These are phyloP conservation scores for Macrolepiota dolichaula DNA, from an alignment of 768 basidiomycete species.

Conservation along the genomic window DNA sequence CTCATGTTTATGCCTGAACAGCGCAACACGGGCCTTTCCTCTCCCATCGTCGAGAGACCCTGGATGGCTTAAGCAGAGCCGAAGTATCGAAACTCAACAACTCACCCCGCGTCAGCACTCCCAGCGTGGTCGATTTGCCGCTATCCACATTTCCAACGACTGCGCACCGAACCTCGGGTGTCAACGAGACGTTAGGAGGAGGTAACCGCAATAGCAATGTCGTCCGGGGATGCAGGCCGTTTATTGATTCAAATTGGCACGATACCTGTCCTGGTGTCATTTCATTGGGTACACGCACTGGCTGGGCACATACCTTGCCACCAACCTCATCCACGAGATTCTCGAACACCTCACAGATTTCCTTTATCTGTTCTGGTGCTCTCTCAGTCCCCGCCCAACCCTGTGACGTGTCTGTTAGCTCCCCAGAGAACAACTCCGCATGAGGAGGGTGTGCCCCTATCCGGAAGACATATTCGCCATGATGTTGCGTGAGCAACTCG, in stretches of 20 bases:
- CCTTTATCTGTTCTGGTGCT: conserved; percentile 49
- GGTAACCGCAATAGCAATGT: conserved; percentile 70
- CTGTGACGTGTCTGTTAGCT: conserved; percentile 40
- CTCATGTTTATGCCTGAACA: conserved; percentile 98
- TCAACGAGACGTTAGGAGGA: conserved; percentile 68
- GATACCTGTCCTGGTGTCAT: conserved; percentile 42
- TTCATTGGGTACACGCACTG: not conserved
- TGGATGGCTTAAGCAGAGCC: conserved; percentile 19
- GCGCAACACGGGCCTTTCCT: conserved; percentile 77
- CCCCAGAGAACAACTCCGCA: conserved; percentile 50
- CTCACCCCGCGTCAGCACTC: conserved; percentile 89
- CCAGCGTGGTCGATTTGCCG: conserved; percentile 92
- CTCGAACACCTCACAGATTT: conserved; percentile 64
- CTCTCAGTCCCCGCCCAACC: conserved; percentile 55
- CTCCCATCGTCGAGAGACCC: conserved; percentile 79
- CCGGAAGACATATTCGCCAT: conserved; percentile 74
- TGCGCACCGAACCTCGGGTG: conserved; percentile 92
- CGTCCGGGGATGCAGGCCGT: conserved; percentile 45
- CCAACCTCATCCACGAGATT: conserved; percentile 73
- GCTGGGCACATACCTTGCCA: conserved; percentile 53
- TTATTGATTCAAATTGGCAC: conserved; percentile 45
- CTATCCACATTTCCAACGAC: conserved; percentile 95
- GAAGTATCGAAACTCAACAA: conserved; percentile 10
- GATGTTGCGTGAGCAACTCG: conserved; percentile 58
- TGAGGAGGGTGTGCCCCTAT: conserved; percentile 68